Evolutionary conservation across 2,329 filamentous ascomycete genomes (phyloP).

Genomic region (Colletotrichum sojae): DNA sequence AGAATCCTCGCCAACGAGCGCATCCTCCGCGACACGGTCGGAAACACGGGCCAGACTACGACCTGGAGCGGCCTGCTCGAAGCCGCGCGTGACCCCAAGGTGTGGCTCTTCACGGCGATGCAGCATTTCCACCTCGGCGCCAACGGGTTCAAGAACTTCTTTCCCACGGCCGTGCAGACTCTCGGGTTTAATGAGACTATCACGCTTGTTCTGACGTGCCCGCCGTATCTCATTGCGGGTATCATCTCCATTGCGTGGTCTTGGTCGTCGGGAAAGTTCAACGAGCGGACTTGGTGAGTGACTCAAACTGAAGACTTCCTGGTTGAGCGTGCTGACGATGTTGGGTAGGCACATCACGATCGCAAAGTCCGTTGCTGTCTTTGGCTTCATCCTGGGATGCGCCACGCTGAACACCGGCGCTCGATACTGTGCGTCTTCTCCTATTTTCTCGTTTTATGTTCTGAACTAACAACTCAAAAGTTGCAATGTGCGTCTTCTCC

Average conservation of each 20-base stretch:
- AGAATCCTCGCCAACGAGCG: slow-evolving; percentile 58
- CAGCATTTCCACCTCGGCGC: slow-evolving; percentile 58
- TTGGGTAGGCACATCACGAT: slow-evolving; percentile 28
- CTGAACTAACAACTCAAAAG: neutral
- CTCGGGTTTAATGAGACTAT: slow-evolving; percentile 57
- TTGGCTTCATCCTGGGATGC: slow-evolving; percentile 40
- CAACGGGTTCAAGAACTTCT: slow-evolving; percentile 51
- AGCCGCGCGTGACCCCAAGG: slow-evolving; percentile 57
- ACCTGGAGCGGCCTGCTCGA: slow-evolving; percentile 58
- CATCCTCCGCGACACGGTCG: slow-evolving; percentile 50
- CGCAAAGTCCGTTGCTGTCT: slow-evolving; percentile 32
- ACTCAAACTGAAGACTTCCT: no score
- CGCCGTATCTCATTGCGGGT: slow-evolving; percentile 58
- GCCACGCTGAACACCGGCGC: slow-evolving; percentile 50
- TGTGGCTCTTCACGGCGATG: slow-evolving; percentile 63
- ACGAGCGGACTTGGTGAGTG: slow-evolving; percentile 35
- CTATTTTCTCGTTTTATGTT: no score
- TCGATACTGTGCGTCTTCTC: slow-evolving; percentile 45
- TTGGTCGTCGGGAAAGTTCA: slow-evolving; percentile 28
- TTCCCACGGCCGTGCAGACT: slow-evolving; percentile 47
- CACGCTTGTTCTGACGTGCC: slow-evolving; percentile 59
- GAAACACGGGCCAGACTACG: slow-evolving; percentile 41
- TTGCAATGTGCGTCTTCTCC: slow-evolving; percentile 49
- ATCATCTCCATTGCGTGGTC: slow-evolving; percentile 55
- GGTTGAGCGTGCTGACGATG: no score